phyloP scores from a whole-genome alignment of 1,284 basidiomycete genomes.

The Puccinia polysora region DNA sequence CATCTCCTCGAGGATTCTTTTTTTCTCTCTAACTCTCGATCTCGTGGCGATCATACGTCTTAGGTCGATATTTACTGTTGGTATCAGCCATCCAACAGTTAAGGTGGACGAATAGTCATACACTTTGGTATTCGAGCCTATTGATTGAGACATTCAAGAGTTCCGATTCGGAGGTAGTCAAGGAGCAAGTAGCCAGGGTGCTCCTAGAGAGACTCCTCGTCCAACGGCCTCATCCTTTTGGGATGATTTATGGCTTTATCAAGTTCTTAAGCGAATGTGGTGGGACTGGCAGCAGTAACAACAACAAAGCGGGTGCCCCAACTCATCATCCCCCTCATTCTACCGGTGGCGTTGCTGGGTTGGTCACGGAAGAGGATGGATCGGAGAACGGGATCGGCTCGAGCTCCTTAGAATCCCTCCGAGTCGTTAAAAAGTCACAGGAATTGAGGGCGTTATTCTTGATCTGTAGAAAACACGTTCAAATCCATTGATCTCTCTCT shows the following conservation, averaged over 20 bases:
- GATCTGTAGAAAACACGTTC: constrained; percentile 8
- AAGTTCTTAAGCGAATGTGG: constrained; percentile 66
- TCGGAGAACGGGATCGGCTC: neutral
- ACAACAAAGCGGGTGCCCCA: neutral
- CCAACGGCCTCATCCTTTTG: constrained; percentile 95
- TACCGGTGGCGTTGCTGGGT: too few relatives aligned
- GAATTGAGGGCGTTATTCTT: constrained; percentile 14
- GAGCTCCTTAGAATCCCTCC: too few relatives aligned
- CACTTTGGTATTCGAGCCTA: constrained; percentile 69
- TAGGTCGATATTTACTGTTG: constrained; percentile 75
- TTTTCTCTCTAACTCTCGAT: neutral
- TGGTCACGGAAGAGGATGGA: neutral
- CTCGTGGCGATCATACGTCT: too few relatives aligned
- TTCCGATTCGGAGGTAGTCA: constrained; percentile 74
- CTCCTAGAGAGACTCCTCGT: constrained; percentile 89
- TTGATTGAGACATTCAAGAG: too few relatives aligned
- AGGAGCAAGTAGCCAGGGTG: constrained; percentile 84
- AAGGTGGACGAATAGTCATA: constrained; percentile 93
- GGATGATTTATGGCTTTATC: constrained; percentile 84
- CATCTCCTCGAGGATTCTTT: neutral
- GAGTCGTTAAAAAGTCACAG: neutral
- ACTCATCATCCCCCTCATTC: too few relatives aligned
- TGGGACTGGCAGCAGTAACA: neutral
- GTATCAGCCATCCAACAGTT: constrained; percentile 86
- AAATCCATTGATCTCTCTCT: neutral